Evolutionary conservation across 2,329 filamentous ascomycete genomes (phyloP).

Genomic region (Colletotrichum orchidophilum): DNA sequence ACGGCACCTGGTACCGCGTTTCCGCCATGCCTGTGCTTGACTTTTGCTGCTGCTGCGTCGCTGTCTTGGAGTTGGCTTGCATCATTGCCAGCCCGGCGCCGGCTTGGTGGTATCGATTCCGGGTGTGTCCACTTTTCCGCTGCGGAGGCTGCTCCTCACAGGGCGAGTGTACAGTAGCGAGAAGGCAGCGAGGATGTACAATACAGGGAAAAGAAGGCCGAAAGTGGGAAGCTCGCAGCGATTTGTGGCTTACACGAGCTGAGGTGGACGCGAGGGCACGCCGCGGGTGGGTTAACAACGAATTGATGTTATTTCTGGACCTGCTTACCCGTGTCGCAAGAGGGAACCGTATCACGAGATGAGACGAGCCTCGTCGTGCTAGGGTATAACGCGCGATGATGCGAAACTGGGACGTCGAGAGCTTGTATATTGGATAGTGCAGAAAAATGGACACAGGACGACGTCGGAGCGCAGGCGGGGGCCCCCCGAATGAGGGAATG

Average conservation of each 20-base stretch:
- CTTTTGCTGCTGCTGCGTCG: slow-evolving; percentile 1
- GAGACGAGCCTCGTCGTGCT: background rate
- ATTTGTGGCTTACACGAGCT: background rate
- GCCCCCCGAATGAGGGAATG: background rate
- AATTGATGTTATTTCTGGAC: slow-evolving; percentile 5
- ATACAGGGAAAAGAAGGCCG: background rate
- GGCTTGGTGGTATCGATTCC: slow-evolving; percentile 26
- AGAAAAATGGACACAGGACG: background rate
- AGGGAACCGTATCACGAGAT: background rate
- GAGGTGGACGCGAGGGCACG: background rate
- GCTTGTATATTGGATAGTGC: background rate
- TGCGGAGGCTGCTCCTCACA: slow-evolving; percentile 2
- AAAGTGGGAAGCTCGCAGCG: slow-evolving; percentile 6
- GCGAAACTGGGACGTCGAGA: background rate
- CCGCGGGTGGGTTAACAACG: background rate
- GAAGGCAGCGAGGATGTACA: background rate
- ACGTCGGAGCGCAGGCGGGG: background rate
- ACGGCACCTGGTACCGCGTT: slow-evolving; percentile 29
- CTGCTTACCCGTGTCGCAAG: background rate
- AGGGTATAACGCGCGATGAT: background rate
- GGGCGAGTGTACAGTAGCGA: background rate
- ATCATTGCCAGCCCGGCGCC: slow-evolving; percentile 29
- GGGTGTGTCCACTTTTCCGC: background rate
- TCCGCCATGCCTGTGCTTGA: slow-evolving; percentile 27
- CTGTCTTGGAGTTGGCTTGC: slow-evolving; percentile 31